These are phyloP conservation scores for Fusarium pseudocircinatum DNA, from an alignment of 2,329 filamentous ascomycete species.

Conservation along the genomic window DNA sequence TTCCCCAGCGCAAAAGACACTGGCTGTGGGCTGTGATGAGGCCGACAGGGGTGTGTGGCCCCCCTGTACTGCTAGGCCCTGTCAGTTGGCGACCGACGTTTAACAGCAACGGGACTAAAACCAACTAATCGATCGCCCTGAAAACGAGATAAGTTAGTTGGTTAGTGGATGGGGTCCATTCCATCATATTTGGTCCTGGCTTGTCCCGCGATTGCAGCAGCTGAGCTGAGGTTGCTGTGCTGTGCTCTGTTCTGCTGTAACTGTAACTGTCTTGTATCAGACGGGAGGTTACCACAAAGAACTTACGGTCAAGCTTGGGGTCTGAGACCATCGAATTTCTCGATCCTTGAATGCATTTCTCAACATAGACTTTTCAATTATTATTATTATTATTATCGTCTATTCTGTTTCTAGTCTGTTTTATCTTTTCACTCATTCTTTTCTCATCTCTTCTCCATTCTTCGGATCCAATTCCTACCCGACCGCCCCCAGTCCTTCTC, in stretches of 20 bases:
- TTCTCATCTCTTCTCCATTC: conserved; percentile 12
- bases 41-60: background rate
- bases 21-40: conserved; percentile 10
- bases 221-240: background rate
- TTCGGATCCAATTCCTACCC: conserved; percentile 17
- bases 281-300: background rate
- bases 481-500: conserved; percentile 17
- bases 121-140: conserved; percentile 24
- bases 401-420: conserved; percentile 12
- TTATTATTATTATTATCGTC: background rate
- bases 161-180: background rate
- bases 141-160: conserved; percentile 8
- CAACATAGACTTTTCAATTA: conserved; percentile 10
- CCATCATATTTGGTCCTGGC: conserved; percentile 2
- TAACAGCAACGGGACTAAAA: background rate
- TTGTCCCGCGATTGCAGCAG: background rate
- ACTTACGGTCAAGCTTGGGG: conserved; percentile 33
- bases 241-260: background rate
- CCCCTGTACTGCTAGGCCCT: background rate
- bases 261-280: background rate
- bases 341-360: conserved; percentile 17
- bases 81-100: conserved; percentile 9
- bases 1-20: conserved; percentile 39
- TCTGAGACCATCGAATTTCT: conserved; percentile 8
- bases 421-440: background rate